Conservation (phyloP, 1,284 basidiomycete genomes). For the Cryptococcus sp. region DNA sequence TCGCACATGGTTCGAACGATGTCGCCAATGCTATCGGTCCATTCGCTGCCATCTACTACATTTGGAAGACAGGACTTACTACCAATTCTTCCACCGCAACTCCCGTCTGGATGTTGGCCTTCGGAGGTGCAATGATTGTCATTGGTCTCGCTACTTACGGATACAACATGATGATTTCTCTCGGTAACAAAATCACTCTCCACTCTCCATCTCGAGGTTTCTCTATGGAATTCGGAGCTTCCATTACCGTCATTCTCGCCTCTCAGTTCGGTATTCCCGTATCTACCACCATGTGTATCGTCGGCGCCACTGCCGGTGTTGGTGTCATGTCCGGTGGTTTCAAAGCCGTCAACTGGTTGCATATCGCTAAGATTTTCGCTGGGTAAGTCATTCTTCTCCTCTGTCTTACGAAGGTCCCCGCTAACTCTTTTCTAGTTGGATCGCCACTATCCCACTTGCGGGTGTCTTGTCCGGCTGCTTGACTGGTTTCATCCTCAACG, state of each 20-base stretch:
- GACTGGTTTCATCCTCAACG: conserved; percentile 48
- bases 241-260: conserved; percentile 51
- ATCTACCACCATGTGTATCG: conserved; percentile 47
- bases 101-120: conserved; percentile 51
- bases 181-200: conserved; percentile 52
- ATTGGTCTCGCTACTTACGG: conserved; percentile 48
- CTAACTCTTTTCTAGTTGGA: too few relatives aligned
- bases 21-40: conserved; percentile 46
- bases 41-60: conserved; percentile 46
- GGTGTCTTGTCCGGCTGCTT: conserved; percentile 45
- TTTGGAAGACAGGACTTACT: conserved; percentile 43
- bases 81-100: conserved; percentile 43
- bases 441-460: conserved; percentile 42
- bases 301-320: conserved; percentile 42
- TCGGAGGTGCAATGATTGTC: conserved; percentile 47
- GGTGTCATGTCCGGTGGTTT: conserved; percentile 27
- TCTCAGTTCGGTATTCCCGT: conserved; percentile 48
- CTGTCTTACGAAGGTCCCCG: too few relatives aligned
- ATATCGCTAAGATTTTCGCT: conserved; percentile 39
- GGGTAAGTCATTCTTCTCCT: conserved; percentile 44
- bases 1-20: conserved; percentile 52
- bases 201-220: conserved; percentile 52
- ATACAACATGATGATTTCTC: conserved; percentile 45
- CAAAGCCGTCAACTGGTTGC: conserved; percentile 27
- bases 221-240: conserved; percentile 52